Evolutionary conservation across 441 rosid species (phyloP).

Genomic region (Bocquillonia castaneifolia): DNA sequence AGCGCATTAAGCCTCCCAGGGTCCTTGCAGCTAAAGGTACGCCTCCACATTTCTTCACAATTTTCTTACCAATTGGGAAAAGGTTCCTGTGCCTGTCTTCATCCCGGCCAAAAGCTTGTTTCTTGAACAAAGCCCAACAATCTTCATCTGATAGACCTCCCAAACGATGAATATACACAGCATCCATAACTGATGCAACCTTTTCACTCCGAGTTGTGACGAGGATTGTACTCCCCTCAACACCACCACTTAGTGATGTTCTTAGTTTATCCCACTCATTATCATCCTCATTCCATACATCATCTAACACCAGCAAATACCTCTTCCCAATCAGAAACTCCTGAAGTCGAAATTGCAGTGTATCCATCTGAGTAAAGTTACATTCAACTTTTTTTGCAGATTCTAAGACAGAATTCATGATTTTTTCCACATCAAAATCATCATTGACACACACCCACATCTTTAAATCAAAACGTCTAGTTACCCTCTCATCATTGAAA

Average conservation of each 20-base stretch:
- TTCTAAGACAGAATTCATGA: not conserved
- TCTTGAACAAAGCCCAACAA: constrained; percentile 8
- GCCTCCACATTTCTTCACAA: constrained; percentile 10
- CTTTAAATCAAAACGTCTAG: constrained; percentile 1
- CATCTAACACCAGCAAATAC: constrained; percentile 3
- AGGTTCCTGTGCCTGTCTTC: constrained; percentile 1
- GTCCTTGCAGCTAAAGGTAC: constrained; percentile 9
- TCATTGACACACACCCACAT: constrained; percentile 3
- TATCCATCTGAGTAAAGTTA: not conserved
- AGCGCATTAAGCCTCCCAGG: constrained; percentile 10
- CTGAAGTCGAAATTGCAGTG: not conserved
- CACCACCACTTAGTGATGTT: not conserved
- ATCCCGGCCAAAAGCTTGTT: not conserved
- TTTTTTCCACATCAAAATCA: constrained; percentile 8
- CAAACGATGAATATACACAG: not conserved
- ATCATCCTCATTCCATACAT: constrained; percentile 11
- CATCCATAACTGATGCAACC: not conserved
- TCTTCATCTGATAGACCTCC: constrained; percentile 3
- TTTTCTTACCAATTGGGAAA: constrained; percentile 5
- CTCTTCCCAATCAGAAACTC: not conserved
- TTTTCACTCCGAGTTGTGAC: constrained; percentile 7
- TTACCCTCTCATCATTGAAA: constrained; percentile 13
- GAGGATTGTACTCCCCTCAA: constrained; percentile 1
- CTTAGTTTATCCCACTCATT: constrained; percentile 8
- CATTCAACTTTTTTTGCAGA: not conserved